Evolutionary conservation across 108 stramenopile genomes (phyloP).

Genomic region (Ochromonas danica): DNA sequence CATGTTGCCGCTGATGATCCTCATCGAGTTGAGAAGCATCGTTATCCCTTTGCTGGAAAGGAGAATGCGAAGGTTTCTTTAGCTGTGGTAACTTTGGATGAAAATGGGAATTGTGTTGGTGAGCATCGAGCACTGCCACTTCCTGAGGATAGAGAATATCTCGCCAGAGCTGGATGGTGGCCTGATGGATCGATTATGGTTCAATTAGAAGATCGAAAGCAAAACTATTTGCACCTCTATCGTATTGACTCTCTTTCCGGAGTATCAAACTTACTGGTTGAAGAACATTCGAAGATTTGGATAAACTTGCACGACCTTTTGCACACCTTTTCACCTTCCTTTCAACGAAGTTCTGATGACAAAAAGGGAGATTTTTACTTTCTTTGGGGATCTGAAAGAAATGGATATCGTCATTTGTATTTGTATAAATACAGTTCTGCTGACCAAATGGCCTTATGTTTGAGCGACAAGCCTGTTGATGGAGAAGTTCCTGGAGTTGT

Average conservation of each 20-base stretch:
- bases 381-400: constrained; percentile 74
- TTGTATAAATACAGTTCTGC: constrained; percentile 67
- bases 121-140: background rate
- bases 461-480: background rate
- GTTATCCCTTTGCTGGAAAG: constrained; percentile 89
- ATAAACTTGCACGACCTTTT: constrained; percentile 84
- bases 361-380: constrained; percentile 66
- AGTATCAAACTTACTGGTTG: constrained; percentile 53
- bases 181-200: constrained; percentile 75
- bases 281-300: constrained; percentile 75
- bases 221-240: constrained; percentile 64
- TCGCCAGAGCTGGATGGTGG: constrained; percentile 75
- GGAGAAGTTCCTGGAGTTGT: background rate
- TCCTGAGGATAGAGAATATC: constrained; percentile 59
- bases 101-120: constrained; percentile 55
- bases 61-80: constrained; percentile 71
- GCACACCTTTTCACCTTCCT: constrained; percentile 33
- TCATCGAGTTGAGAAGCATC: constrained; percentile 72
- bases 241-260: constrained; percentile 61
- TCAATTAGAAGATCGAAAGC: constrained; percentile 79
- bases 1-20: constrained; percentile 59
- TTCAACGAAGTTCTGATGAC: background rate
- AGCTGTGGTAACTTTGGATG: constrained; percentile 66
- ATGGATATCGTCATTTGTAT: constrained; percentile 77
- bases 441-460: background rate